Conservation (phyloP, 2,329 filamentous ascomycete species). For the Drechslerella coelobrocha region DNA sequence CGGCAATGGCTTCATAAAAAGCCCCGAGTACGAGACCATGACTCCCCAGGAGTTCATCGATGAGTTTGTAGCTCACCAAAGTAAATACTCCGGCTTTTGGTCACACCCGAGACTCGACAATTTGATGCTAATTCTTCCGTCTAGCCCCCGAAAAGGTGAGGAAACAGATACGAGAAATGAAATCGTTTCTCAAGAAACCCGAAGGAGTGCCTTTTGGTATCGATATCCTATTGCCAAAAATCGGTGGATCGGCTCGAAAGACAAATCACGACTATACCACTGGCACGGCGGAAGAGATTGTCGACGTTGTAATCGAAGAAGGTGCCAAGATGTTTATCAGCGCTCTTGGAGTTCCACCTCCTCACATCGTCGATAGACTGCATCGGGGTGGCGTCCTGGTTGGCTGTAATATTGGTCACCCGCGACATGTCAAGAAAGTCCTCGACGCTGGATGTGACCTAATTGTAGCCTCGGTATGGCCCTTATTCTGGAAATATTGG, state of each 20-base stretch:
- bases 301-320: constrained; percentile 83
- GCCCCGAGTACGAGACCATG: constrained; percentile 30
- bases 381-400: constrained; percentile 81
- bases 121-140: constrained; percentile 61
- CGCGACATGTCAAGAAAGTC: constrained; percentile 87
- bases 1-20: constrained; percentile 39
- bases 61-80: constrained; percentile 45
- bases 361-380: constrained; percentile 73
- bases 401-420: constrained; percentile 97
- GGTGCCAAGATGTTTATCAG: constrained; percentile 85
- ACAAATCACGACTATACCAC: constrained; percentile 97
- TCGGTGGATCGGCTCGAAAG: constrained; percentile 80
- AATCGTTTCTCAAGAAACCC: constrained; percentile 59
- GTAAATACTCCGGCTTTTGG: constrained; percentile 8
- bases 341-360: constrained; percentile 85
- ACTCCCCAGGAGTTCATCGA: constrained; percentile 30
- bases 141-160: constrained; percentile 61
- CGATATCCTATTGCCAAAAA: constrained; percentile 87
- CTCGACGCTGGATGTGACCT: constrained; percentile 86
- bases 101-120: constrained; percentile 56
- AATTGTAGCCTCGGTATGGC: constrained; percentile 84
- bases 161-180: constrained; percentile 83
- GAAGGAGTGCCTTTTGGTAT: constrained; percentile 72
- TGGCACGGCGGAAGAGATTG: constrained; percentile 85
- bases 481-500: not conserved